A percentile compares a stretch with the other conserved stretches of the same genome.
These are phyloP conservation scores for Leishmania amazonensis DNA, from an alignment of 208 protist species.

Conservation along the genomic window DNA sequence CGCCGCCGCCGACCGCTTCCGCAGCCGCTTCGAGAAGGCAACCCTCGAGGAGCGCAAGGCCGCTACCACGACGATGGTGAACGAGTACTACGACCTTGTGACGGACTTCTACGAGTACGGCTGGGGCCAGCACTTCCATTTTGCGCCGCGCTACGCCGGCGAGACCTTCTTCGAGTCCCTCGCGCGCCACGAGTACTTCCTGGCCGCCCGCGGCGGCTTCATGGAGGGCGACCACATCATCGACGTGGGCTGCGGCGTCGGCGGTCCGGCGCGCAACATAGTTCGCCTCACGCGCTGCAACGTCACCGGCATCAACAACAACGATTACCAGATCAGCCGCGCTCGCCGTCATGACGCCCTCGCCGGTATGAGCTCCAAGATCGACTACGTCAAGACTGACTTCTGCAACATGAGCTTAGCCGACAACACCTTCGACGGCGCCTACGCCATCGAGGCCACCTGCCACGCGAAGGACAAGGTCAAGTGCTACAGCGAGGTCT, in stretches of 20 bases:
- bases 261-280: slow-evolving; percentile 95
- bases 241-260: slow-evolving; percentile 97
- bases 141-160: slow-evolving; percentile 77
- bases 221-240: slow-evolving; percentile 81
- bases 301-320: slow-evolving; percentile 97
- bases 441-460: slow-evolving; percentile 97
- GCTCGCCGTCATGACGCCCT: slow-evolving; percentile 77
- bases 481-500: slow-evolving; percentile 94
- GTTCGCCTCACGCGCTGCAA: slow-evolving; percentile 94
- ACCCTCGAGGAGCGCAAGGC: slow-evolving; percentile 66
- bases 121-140: slow-evolving; percentile 97
- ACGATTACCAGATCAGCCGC: slow-evolving; percentile 96
- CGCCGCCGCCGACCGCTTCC: slow-evolving; percentile 76
- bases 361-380: slow-evolving; percentile 68
- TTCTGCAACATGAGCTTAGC: slow-evolving; percentile 93
- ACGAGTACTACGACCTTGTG: slow-evolving; percentile 97
- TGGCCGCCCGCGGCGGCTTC: slow-evolving; percentile 87
- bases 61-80: slow-evolving; percentile 87
- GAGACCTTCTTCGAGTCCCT: slow-evolving; percentile 95
- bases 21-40: slow-evolving; percentile 80
- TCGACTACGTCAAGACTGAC: slow-evolving; percentile 92
- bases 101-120: slow-evolving; percentile 98
- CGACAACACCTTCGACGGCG: slow-evolving; percentile 94
- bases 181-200: slow-evolving; percentile 95
- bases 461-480: slow-evolving; percentile 96